A percentile compares a stretch with the other conserved stretches of the same genome.
Evolutionary conservation across 441 rosid genomes (phyloP).

Genomic region (Adansonia rubrostipa): DNA sequence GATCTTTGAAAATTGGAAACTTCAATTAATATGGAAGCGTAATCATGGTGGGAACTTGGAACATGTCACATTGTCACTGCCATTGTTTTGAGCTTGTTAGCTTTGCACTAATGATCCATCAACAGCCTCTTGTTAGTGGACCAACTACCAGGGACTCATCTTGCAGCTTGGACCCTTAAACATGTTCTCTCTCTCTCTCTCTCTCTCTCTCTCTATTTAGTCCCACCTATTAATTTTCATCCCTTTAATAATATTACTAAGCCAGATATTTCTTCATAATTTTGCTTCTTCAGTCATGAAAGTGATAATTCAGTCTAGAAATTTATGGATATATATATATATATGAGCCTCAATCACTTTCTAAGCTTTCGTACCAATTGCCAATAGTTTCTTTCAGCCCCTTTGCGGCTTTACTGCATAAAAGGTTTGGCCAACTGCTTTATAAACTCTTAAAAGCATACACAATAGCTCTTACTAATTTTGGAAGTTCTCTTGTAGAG

Average conservation of each 20-base stretch:
- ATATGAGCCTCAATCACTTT: constrained; percentile 37
- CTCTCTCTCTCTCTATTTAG: too few species aligned
- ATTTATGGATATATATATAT: constrained; percentile 24
- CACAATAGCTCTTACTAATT: too few species aligned
- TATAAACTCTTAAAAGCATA: too few species aligned
- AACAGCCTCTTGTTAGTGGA: too few species aligned
- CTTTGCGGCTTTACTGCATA: too few species aligned
- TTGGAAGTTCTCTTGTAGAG: too few species aligned
- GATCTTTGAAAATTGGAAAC: constrained; percentile 34
- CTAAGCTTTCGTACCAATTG: constrained; percentile 9
- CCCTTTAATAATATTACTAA: constrained; percentile 24
- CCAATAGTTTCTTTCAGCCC: too few species aligned
- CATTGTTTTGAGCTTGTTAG: background rate
- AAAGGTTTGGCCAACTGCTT: too few species aligned
- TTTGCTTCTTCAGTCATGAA: constrained; percentile 24
- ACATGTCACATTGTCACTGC: constrained; percentile 28
- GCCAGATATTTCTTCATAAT: constrained; percentile 9
- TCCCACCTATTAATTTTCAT: background rate
- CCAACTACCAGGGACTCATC: too few species aligned
- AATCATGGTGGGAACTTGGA: constrained; percentile 28
- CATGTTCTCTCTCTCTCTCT: too few species aligned
- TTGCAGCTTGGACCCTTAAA: too few species aligned
- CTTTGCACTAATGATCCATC: background rate
- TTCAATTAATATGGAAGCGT: constrained; percentile 17
- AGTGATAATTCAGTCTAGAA: constrained; percentile 29